These are phyloP conservation scores for Fraxinus xanthoxyloides DNA, from an alignment of 305 asterid species.

Conservation along the genomic window DNA sequence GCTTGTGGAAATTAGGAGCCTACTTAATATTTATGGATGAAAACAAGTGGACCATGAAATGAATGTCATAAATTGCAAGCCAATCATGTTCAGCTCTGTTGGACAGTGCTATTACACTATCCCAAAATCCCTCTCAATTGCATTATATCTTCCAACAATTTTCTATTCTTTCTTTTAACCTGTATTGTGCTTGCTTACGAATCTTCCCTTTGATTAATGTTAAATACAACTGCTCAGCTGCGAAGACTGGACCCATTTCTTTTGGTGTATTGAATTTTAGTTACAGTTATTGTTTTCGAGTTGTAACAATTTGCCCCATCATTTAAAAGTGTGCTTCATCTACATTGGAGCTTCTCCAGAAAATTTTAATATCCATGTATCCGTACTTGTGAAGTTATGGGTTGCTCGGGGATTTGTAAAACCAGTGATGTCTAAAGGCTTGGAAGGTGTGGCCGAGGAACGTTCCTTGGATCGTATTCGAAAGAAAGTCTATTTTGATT, in stretches of 20 bases:
- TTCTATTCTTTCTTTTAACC: neutral
- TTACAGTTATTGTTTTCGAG: slow-evolving; percentile 8
- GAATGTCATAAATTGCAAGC: neutral
- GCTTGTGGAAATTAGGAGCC: neutral
- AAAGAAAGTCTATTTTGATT: neutral
- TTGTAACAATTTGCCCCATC: slow-evolving; percentile 24
- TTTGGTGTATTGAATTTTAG: neutral
- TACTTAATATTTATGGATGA: neutral
- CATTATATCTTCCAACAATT: neutral
- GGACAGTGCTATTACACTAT: neutral
- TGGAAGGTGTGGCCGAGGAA: neutral
- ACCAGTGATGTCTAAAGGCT: neutral
- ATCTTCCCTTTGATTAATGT: neutral
- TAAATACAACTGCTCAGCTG: neutral
- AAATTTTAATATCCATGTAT: neutral
- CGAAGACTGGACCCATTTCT: neutral
- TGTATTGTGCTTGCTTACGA: neutral
- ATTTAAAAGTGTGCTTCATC: neutral
- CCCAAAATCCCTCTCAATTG: neutral
- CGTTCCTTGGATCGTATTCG: neutral
- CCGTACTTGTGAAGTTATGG: neutral
- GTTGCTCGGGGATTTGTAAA: neutral
- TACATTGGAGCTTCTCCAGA: slow-evolving; percentile 13
- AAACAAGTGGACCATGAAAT: slow-evolving; percentile 4
- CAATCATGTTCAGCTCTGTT: neutral